phyloP scores from a whole-genome alignment of 331 rosid species.

The Pyracantha coccinea region DNA sequence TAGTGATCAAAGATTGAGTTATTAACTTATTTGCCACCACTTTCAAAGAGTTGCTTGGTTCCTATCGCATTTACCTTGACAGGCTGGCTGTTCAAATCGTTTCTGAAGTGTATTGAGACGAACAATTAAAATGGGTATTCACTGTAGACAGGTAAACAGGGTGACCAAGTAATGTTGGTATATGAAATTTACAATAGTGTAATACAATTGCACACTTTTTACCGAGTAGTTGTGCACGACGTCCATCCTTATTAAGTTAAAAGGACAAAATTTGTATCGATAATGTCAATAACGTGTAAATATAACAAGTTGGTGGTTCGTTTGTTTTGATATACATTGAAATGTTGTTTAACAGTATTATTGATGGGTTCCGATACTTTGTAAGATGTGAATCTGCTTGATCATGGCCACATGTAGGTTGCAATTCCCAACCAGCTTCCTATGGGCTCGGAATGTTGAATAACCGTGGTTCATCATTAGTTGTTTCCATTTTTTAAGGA shows the following conservation, averaged over 20 bases:
- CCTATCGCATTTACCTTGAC: not conserved
- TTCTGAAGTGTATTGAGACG: not conserved
- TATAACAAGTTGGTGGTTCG: not conserved
- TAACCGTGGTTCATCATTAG: too few species aligned
- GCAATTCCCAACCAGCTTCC: too few species aligned
- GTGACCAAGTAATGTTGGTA: not conserved
- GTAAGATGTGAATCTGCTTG: too few species aligned
- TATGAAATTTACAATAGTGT: not conserved
- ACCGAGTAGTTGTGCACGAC: not conserved
- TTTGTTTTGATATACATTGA: not conserved
- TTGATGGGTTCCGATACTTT: too few species aligned
- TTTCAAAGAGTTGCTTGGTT: conserved; percentile 5
- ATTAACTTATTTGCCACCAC: not conserved
- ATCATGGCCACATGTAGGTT: too few species aligned
- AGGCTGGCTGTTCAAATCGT: not conserved
- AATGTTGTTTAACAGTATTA: not conserved
- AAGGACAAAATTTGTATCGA: too few species aligned
- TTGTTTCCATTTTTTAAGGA: too few species aligned
- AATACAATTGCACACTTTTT: not conserved
- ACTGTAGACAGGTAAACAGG: not conserved
- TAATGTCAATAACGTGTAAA: not conserved
- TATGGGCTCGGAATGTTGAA: too few species aligned
- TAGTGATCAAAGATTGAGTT: not conserved
- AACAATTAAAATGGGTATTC: not conserved
- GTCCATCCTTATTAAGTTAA: not conserved